Evolutionary conservation across 2,329 filamentous ascomycete species (phyloP), one percentile per base, ranked within the genome.

Genomic region (Ustulina deusta): DNA sequence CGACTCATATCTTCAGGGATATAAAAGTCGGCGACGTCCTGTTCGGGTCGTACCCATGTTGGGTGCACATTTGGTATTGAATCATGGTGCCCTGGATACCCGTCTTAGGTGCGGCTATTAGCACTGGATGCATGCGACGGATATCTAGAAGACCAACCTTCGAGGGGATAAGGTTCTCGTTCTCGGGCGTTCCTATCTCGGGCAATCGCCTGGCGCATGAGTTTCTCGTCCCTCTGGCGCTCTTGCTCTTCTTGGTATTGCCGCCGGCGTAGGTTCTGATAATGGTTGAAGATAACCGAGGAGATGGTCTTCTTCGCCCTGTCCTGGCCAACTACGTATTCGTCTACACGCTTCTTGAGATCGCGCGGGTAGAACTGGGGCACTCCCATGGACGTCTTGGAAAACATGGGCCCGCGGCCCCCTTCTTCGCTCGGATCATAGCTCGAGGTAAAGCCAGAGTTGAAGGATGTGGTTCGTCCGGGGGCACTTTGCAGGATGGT

Each of bases 251-350:
- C 94, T 62, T 94, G 89, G 72, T 96, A 89, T 66, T 91, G 89
- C 56, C 93, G 85, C 75, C 93, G 87, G 27, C 94, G 90, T 67
- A 97, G 87, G 54, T 93, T 89, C 80, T 97, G 93, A 78, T 98
- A 97, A 78, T 99, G 96, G 77, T 98, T 97, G 83, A 97, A 97
- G 32, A 99, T 92, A 6, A 95, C 94, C 3, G 95, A 91, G 71
- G 93, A 96, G 71, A 98, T 89, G 15, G 94, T 93, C 80, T 97
- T 97, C 85, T 99, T 96, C 17, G 96, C 94, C 67, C 93, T 89
- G 72, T 97, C 93, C 80, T 99, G 96, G 46, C 95, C 96, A 3
- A 99, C 95, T 1, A 99, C 95, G 78, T 97, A 99, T 77, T 96
- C 92, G 78, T 99, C 96, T 36, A 98, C 89, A 75, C 96, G 92